Evolutionary conservation across 2,329 filamentous ascomycete species (phyloP).

Genomic region (Zymoseptoria tritici): DNA sequence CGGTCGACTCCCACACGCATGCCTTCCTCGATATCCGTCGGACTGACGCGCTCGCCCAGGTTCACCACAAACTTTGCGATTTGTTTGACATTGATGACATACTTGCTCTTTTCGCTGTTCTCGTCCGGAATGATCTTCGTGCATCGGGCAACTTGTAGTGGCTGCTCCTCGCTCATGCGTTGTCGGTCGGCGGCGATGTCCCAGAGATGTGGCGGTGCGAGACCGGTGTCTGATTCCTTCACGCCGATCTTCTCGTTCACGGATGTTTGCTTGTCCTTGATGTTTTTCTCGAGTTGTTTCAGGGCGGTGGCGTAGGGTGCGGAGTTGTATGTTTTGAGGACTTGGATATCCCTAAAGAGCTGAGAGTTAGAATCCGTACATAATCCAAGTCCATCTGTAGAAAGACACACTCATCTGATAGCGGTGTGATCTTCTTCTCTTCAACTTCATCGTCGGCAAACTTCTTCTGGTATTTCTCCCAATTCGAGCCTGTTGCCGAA

Average conservation of each 20-base stretch:
- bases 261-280: conserved; percentile 97
- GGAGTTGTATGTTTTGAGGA: conserved; percentile 96
- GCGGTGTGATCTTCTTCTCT: conserved; percentile 98
- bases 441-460: conserved; percentile 94
- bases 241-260: conserved; percentile 95
- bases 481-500: conserved; percentile 85
- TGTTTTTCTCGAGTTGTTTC: conserved; percentile 97
- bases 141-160: conserved; percentile 92
- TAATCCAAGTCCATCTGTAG: neutral
- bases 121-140: conserved; percentile 99
- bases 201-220: conserved; percentile 97
- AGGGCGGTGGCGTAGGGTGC: conserved; percentile 88
- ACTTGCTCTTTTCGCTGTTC: conserved; percentile 96
- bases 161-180: conserved; percentile 97
- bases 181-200: conserved; percentile 95
- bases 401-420: conserved; percentile 80
- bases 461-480: conserved; percentile 98
- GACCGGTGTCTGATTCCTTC: conserved; percentile 94
- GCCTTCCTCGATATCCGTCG: conserved; percentile 97
- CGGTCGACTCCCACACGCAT: conserved; percentile 97
- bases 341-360: conserved; percentile 85
- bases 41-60: conserved; percentile 90
- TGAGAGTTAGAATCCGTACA: conserved; percentile 6
- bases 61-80: conserved; percentile 99
- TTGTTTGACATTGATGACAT: conserved; percentile 99